These are phyloP conservation scores for Hypoxylon crocopeplum DNA, from an alignment of 495 filamentous ascomycete species.

Conservation along the genomic window DNA sequence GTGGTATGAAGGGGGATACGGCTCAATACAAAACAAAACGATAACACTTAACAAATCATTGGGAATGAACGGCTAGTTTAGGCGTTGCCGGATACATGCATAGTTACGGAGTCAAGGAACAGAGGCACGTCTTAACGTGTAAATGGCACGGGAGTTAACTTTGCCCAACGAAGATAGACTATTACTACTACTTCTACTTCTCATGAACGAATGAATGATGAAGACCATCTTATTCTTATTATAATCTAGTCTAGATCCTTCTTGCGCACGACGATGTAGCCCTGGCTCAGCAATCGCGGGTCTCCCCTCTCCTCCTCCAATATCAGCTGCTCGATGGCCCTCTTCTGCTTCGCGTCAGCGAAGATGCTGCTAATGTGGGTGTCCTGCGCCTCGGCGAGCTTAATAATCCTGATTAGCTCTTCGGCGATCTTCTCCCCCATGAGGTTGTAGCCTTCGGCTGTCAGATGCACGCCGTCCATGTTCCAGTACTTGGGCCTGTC, in stretches of 20 bases:
- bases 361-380: constrained; percentile 35
- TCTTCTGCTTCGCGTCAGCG: constrained; percentile 35
- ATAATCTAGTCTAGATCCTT: constrained; percentile 49
- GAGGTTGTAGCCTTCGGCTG: constrained; percentile 61
- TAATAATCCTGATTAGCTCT: constrained; percentile 51
- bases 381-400: constrained; percentile 43
- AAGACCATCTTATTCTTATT: constrained; percentile 2
- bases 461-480: constrained; percentile 66
- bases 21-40: neutral
- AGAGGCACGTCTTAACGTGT: neutral
- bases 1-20: constrained; percentile 35
- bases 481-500: constrained; percentile 61
- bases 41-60: no score
- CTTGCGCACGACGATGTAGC: constrained; percentile 54
- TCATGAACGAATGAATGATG: constrained; percentile 10
- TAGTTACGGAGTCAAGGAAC: constrained; percentile 28
- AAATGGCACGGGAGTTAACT: constrained; percentile 2
- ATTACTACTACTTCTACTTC: neutral
- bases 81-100: constrained; percentile 33
- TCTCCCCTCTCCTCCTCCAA: constrained; percentile 54
- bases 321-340: constrained; percentile 46
- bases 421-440: constrained; percentile 62
- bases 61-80: constrained; percentile 2
- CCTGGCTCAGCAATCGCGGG: constrained; percentile 46
- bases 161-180: neutral